Conservation (phyloP, 2,329 filamentous ascomycete species). For the Orbilia ellipsospora region DNA sequence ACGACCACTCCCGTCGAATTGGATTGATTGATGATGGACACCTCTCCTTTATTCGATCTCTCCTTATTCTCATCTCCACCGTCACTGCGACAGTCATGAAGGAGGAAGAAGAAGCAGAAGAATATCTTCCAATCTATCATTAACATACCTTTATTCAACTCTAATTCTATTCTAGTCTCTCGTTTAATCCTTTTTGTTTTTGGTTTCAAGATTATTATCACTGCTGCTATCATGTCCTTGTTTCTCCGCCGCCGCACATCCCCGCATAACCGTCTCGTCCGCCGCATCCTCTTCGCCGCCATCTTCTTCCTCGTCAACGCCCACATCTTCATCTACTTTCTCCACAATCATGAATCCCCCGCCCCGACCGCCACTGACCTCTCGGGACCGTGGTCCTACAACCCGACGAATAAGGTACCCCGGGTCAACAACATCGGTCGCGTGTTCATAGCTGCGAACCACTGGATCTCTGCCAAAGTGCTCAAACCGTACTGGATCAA, state of each 20-base stretch:
- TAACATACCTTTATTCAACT: too few relatives aligned
- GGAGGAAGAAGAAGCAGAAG: too few relatives aligned
- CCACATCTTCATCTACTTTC: conserved; percentile 43
- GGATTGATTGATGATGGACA: too few relatives aligned
- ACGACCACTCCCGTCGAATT: too few relatives aligned
- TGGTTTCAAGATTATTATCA: not conserved
- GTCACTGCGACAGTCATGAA: too few relatives aligned
- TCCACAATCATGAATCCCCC: conserved; percentile 9
- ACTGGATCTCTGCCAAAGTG: conserved; percentile 74
- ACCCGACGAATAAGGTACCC: conserved; percentile 29
- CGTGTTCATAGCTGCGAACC: conserved; percentile 75
- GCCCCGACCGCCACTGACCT: conserved; percentile 1
- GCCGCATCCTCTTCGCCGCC: conserved; percentile 44
- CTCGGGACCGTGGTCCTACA: conserved; percentile 34
- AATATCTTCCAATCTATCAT: too few relatives aligned
- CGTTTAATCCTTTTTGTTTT: not conserved
- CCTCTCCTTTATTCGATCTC: too few relatives aligned
- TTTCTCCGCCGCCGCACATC: conserved; percentile 47
- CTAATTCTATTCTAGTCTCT: not conserved
- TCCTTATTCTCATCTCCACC: too few relatives aligned
- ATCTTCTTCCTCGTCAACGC: conserved; percentile 37
- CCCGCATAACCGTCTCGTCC: conserved; percentile 41
- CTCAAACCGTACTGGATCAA: conserved; percentile 73
- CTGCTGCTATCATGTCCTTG: conserved; percentile 14
- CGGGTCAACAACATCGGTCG: conserved; percentile 38